Base-by-base conservation (phyloP, 331 rosid genomes). In the Quercus tomentella region DNA sequence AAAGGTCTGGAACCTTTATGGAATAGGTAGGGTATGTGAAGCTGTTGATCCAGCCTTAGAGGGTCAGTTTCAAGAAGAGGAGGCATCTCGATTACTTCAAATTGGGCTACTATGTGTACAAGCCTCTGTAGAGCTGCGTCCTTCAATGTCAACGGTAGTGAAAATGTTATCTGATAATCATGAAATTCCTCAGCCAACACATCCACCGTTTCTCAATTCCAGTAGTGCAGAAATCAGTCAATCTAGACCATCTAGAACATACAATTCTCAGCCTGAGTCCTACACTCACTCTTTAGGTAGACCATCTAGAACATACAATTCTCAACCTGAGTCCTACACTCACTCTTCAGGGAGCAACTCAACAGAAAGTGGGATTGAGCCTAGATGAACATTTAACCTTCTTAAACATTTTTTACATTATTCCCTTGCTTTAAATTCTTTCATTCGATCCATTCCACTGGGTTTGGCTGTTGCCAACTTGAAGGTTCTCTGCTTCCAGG, bases 61-160 rank as follows among this genome's bases (percentile, higher is more conserved):
- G 37, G 89, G 91, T 22, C 76, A 70, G 45, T 87, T 76, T 65
- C 82, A 72, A 6, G 72, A 35, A 3, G 86, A 85, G 41, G 87
- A 84, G 84, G 93, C 93, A 22, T 84, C 86, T 30, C 84, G 76
- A 55, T 52, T 90, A 20, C 91, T 90, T 81, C 87, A 86, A 80
- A 90, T 92, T 43, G 97, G 93, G 41, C 80, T 92, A 41, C 91
- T 92, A 76, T 90, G 95, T 60, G 91, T 81, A 22, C 97, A 92
- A 74, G 97, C 97, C 31, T 83, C 89, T 23, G 92, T 93, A 31
- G 89, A 87, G 74, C 79, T 87, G 70, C 78, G 97, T 35, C 97
- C 96, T 33, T 77, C 89, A 22, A 92, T 92, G 96, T 82, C 96
- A 26, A 72, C 22, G 23, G 92, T 92, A 65, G 92, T 90, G 62